Conservation (phyloP, 805 yeast genomes). For the Wickerhamiella musiphila region DNA sequence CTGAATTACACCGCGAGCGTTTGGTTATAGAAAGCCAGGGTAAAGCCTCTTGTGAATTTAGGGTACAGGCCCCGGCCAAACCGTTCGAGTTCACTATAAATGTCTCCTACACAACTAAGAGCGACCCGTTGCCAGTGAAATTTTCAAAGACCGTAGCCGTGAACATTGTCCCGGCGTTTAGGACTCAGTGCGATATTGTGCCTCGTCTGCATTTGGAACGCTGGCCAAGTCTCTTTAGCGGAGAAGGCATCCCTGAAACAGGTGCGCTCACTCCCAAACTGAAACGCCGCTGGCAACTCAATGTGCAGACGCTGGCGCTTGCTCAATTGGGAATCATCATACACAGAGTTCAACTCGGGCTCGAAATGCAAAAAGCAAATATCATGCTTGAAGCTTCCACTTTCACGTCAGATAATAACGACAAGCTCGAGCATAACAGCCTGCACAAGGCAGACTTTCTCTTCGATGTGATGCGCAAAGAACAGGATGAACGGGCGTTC, state of each 20-base stretch:
- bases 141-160: slow-evolving; percentile 13
- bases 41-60: background rate
- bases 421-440: slow-evolving; percentile 5
- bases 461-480: slow-evolving; percentile 6
- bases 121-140: slow-evolving; percentile 16
- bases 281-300: slow-evolving; percentile 21
- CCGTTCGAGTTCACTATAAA: slow-evolving; percentile 6
- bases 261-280: slow-evolving; percentile 21
- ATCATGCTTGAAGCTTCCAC: background rate
- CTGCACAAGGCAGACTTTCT: background rate
- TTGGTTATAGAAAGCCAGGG: no score
- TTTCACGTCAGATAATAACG: background rate
- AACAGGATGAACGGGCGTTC: slow-evolving; percentile 7
- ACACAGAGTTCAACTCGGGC: background rate
- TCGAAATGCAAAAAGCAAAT: slow-evolving; percentile 3
- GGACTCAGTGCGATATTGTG: slow-evolving; percentile 21
- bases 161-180: slow-evolving; percentile 22
- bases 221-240: slow-evolving; percentile 24
- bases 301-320: slow-evolving; percentile 17
- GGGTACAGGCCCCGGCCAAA: slow-evolving; percentile 4
- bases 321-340: slow-evolving; percentile 7
- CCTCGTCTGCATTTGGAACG: slow-evolving; percentile 19
- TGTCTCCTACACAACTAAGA: slow-evolving; percentile 11
- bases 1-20: no score
- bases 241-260: no score